phyloP scores from a whole-genome alignment of 257 asterid genomes.

The Agastache rugosa region DNA sequence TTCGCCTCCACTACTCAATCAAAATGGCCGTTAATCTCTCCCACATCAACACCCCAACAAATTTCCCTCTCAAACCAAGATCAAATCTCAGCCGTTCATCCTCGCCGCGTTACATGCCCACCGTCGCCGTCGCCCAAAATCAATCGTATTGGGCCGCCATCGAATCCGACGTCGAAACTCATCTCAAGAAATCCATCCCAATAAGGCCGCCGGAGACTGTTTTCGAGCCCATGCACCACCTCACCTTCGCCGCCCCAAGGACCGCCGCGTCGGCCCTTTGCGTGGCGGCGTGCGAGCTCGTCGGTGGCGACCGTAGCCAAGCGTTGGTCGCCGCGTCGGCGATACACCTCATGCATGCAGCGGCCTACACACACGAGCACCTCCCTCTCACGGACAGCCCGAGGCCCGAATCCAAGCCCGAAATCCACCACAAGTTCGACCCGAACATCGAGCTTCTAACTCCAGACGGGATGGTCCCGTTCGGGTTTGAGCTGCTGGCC shows the following conservation, averaged over 20 bases:
- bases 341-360: slow-evolving; percentile 70
- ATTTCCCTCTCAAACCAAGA: slow-evolving; percentile 14
- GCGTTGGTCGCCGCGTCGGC: slow-evolving; percentile 76
- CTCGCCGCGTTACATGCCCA: slow-evolving; percentile 14
- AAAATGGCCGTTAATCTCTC: slow-evolving; percentile 40
- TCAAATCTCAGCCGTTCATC: slow-evolving; percentile 24
- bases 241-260: slow-evolving; percentile 65
- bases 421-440: slow-evolving; percentile 39
- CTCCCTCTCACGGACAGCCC: slow-evolving; percentile 50
- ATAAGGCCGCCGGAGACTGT: slow-evolving; percentile 60
- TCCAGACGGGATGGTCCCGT: slow-evolving; percentile 61
- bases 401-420: slow-evolving; percentile 31
- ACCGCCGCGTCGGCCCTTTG: slow-evolving; percentile 70
- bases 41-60: slow-evolving; percentile 29
- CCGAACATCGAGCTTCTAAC: slow-evolving; percentile 75
- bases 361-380: slow-evolving; percentile 57
- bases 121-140: slow-evolving; percentile 34
- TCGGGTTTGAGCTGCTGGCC: slow-evolving; percentile 65
- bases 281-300: slow-evolving; percentile 78
- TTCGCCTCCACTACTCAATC: neutral
- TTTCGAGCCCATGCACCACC: slow-evolving; percentile 76
- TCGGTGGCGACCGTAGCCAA: slow-evolving; percentile 57
- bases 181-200: slow-evolving; percentile 58
- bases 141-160: slow-evolving; percentile 57
- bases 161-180: slow-evolving; percentile 55